Evolutionary conservation across 164 flowering plant genomes (phyloP), one percentile per base, ranked within the genome.

Genomic region (Buxus sempervirens): DNA sequence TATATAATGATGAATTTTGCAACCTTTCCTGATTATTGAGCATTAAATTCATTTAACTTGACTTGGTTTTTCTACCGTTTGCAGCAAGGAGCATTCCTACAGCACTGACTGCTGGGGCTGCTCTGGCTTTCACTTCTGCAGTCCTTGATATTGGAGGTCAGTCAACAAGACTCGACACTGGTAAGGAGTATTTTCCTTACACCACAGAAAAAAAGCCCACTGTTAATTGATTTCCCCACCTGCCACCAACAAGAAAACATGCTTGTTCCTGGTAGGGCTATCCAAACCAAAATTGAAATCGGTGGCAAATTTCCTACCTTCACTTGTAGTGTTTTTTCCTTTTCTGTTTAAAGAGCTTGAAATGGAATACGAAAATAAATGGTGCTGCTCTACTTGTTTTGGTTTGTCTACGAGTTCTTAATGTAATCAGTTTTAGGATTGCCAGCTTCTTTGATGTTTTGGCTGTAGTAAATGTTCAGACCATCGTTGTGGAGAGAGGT

Each of bases 181-280:
- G 90, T 63, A 84, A 82, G 76, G 93, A 86, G 77, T 84, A 88
- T 65, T 86, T 79, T 64, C 80, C 88, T 23, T 88, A 88, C 82
- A 86, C 87, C 65, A 78, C 76, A 72, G 80, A 83, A 85, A 86
- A 85, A 71, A 84, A 83, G 79, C 54, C 83, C 24, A 28, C 70
- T 38, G 67, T 61, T 59, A 78, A 53, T 53, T 53, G 54, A 49
- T 49, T 49, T 3, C 19, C 54, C 19, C 19, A 2, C 16, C 12
- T 5, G 45, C 45, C 12, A 12, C 45, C 45, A 41, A 41, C n/a
- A 41, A 41, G 14, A 45, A 45, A 4, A 10, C 51, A 45, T 45
- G 5, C 10, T 6, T 32, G 38, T 32, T 10, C 18, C 51, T 15
- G 51, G 51, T 10, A 45, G 51, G 1, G 51, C 51, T 15, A 45